Conservation (phyloP, 768 basidiomycete genomes). For the Pisolithus orientalis region DNA sequence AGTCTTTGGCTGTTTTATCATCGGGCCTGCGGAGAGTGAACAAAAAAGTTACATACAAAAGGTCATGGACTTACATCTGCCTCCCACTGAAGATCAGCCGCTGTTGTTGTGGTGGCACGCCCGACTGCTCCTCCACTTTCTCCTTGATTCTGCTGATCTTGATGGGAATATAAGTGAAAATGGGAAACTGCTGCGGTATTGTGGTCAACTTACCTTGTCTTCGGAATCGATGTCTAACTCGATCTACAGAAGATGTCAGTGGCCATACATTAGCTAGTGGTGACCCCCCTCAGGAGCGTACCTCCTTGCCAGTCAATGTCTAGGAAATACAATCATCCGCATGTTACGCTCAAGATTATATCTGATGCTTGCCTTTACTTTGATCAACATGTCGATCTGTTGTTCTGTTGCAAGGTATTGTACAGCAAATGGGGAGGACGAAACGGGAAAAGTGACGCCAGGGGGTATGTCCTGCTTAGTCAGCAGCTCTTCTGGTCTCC, state of each 20-base stretch:
- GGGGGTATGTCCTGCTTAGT: background rate
- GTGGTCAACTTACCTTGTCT: constrained; percentile 56
- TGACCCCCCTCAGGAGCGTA: constrained; percentile 24
- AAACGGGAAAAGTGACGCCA: background rate
- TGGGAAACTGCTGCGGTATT: background rate
- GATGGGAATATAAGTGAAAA: constrained; percentile 2
- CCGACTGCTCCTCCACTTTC: constrained; percentile 97
- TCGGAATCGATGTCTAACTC: constrained; percentile 92
- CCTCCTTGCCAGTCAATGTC: constrained; percentile 98
- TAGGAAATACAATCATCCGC: constrained; percentile 24
- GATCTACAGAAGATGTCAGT: constrained; percentile 45
- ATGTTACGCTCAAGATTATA: background rate
- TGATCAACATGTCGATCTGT: constrained; percentile 64
- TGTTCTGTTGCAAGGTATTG: background rate
- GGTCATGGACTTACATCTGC: constrained; percentile 65
- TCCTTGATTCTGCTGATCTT: constrained; percentile 95
- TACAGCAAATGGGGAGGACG: background rate
- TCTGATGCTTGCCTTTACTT: constrained; percentile 67
- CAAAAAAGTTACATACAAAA: background rate
- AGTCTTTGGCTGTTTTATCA: constrained; percentile 83
- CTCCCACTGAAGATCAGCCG: constrained; percentile 89
- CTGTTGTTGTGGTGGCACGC: constrained; percentile 94
- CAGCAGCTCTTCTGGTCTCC: background rate
- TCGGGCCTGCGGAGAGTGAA: constrained; percentile 56
- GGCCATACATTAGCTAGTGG: background rate